These are phyloP conservation scores for Colletotrichum sp. DNA, from an alignment of 2,329 filamentous ascomycete species.

Conservation along the genomic window DNA sequence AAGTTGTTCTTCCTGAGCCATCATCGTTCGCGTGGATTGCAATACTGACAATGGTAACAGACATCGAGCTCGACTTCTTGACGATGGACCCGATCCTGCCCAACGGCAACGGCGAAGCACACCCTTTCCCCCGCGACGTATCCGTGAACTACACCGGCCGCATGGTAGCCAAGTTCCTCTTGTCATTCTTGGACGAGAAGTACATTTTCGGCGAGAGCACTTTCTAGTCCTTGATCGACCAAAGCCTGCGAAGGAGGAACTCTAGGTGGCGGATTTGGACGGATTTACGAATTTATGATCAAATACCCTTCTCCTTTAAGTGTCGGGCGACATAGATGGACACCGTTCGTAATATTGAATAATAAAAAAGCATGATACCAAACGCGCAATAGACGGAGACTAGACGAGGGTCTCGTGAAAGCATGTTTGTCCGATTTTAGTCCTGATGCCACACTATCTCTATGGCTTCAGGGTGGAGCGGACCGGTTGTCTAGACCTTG, in stretches of 20 bases:
- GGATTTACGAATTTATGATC: background rate
- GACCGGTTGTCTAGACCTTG: constrained; percentile 72
- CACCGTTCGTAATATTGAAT: background rate
- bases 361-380: background rate
- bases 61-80: constrained; percentile 50
- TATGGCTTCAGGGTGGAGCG: constrained; percentile 69
- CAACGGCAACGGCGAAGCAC: constrained; percentile 39
- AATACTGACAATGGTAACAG: constrained; percentile 22
- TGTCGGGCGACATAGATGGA: background rate
- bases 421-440: constrained; percentile 68
- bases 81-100: constrained; percentile 52
- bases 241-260: background rate
- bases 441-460: constrained; percentile 63
- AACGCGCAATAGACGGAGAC: background rate
- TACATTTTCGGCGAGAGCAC: constrained; percentile 45
- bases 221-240: background rate
- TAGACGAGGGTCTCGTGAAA: background rate
- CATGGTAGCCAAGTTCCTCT: constrained; percentile 57
- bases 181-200: constrained; percentile 58
- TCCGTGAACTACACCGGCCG: constrained; percentile 58
- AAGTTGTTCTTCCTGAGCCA: constrained; percentile 27
- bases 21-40: background rate
- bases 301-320: background rate
- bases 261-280: background rate
- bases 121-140: constrained; percentile 53